phyloP scores from a whole-genome alignment of 2,329 filamentous ascomycete genomes.

The Fusarium caatingaense region DNA sequence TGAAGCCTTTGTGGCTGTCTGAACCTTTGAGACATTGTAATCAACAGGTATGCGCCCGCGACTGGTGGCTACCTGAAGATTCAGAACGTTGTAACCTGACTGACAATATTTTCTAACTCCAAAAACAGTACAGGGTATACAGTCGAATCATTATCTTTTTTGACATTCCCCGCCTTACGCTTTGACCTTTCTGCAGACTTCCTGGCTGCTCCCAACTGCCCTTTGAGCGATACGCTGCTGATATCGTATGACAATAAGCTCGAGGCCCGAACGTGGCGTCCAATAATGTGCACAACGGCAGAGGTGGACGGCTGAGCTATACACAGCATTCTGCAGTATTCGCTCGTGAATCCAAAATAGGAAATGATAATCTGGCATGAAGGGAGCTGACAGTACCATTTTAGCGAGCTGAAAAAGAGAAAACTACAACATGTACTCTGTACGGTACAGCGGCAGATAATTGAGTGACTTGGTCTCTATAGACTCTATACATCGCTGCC shows the following conservation, averaged over 20 bases:
- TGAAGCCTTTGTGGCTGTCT: not conserved
- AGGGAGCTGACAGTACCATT: not conserved
- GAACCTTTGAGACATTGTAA: not conserved
- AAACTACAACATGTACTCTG: no score
- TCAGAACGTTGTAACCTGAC: not conserved
- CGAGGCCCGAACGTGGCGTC: not conserved
- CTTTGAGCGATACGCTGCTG: not conserved
- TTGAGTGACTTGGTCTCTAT: no score
- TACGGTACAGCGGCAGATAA: no score
- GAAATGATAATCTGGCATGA: not conserved
- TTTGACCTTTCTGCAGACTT: not conserved
- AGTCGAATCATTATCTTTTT: fast-evolving
- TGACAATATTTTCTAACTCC: fast-evolving
- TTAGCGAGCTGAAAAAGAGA: not conserved
- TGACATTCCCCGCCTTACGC: not conserved
- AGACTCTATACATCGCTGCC: no score
- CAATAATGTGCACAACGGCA: not conserved
- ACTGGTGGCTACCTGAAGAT: not conserved
- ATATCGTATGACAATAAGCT: not conserved
- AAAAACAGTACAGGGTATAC: not conserved
- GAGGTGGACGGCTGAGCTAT: fast-evolving
- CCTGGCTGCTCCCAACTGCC: no score
- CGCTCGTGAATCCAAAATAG: not conserved
- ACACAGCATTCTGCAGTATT: fast-evolving
- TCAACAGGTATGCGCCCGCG: no score